A percentile compares a stretch with the other conserved stretches of the same genome.
Conservation (phyloP, 345 rosid species). For the Citrus glauca region DNA sequence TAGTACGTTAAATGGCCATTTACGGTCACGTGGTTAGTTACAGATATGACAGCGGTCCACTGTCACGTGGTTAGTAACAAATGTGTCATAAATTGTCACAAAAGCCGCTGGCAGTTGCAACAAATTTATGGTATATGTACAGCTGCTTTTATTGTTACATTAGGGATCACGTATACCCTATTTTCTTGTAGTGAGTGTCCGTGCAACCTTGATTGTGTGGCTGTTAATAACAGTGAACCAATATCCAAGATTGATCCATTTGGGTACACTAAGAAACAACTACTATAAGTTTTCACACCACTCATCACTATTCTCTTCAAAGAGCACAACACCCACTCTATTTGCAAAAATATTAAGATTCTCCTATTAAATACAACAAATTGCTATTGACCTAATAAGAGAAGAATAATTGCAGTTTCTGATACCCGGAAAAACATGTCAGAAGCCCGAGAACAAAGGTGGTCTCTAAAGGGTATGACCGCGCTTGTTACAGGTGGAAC, state of each 20-base stretch:
- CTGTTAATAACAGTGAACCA: slow-evolving; percentile 13
- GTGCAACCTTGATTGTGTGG: slow-evolving; percentile 48
- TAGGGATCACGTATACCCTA: no score
- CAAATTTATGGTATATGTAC: no score
- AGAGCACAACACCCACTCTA: neutral
- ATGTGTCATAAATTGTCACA: no score
- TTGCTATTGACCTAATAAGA: neutral
- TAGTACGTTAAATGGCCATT: no score
- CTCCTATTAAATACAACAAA: neutral
- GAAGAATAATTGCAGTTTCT: neutral
- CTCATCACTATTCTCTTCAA: neutral
- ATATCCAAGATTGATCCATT: slow-evolving; percentile 15
- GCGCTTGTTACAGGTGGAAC: slow-evolving; percentile 32
- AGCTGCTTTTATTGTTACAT: no score
- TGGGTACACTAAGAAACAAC: slow-evolving; percentile 20
- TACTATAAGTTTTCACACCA: slow-evolving; percentile 17
- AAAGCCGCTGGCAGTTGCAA: no score
- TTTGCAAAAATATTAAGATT: no score
- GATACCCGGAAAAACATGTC: neutral
- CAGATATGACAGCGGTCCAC: no score
- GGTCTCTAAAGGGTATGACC: slow-evolving; percentile 25
- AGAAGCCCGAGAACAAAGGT: slow-evolving; percentile 1
- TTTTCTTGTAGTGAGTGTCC: neutral
- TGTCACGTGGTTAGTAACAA: no score
- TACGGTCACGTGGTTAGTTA: no score